phyloP scores from a whole-genome alignment of 306 rosid species.

The Quercus suber region DNA sequence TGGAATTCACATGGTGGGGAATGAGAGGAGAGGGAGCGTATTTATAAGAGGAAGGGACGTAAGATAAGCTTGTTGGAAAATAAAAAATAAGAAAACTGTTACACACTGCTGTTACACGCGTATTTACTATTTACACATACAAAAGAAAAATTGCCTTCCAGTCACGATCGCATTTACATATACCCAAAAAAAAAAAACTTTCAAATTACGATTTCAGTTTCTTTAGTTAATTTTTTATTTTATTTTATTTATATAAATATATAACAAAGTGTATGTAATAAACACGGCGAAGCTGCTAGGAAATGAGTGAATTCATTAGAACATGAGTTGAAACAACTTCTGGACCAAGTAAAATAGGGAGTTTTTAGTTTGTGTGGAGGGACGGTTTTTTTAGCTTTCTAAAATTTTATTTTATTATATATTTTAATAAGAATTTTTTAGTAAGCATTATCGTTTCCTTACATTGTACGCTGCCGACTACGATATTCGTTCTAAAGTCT shows the following conservation, averaged over 20 bases:
- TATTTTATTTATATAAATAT: no score
- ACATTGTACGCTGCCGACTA: conserved; percentile 60
- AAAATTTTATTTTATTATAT: background rate
- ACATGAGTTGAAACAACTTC: conserved; percentile 6
- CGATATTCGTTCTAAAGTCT: conserved; percentile 14
- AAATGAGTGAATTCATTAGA: conserved; percentile 18
- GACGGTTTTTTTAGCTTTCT: conserved; percentile 18
- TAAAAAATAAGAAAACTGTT: no score
- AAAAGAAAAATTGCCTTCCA: no score
- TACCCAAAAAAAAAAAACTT: no score
- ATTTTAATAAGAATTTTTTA: background rate
- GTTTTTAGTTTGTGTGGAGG: conserved; percentile 24
- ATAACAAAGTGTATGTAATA: no score
- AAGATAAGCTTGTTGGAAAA: background rate
- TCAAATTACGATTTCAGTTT: no score
- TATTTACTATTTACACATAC: no score
- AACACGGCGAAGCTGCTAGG: no score
- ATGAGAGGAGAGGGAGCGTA: conserved; percentile 20
- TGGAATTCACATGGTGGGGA: conserved; percentile 16
- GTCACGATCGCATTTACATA: no score
- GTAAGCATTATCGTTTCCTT: conserved; percentile 13
- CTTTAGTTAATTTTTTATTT: no score
- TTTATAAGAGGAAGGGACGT: conserved; percentile 46
- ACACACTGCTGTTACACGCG: no score
- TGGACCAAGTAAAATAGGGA: conserved; percentile 11